Evolutionary conservation across 1,284 basidiomycete genomes (phyloP), one percentile per base, ranked within the genome.

Genomic region (Trichosporon asahii): DNA sequence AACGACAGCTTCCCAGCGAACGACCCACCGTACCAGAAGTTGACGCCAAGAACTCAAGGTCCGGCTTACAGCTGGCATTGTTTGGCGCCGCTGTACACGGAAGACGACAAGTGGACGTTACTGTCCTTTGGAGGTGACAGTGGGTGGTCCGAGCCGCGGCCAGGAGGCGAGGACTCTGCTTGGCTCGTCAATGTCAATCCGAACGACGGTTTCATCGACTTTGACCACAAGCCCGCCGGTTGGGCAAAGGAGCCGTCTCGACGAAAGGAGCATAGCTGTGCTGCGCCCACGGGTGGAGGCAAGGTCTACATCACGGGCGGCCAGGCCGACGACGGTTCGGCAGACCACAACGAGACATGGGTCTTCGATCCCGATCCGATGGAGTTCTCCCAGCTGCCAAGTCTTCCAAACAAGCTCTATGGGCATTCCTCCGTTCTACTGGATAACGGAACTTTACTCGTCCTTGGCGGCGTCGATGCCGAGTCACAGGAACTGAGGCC

Each of bases 51-150:
- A 7, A 29, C 90, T 75, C 84, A 70, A 44, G 70, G 84, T 0
- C 91, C 91, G 7, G 81, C 87, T 6, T 85, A 93, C 18, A 88
- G 90, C n/a, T 94, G 92, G 90, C 90, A 93, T 77, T 89, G 90
- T 0, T 82, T 94, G 44, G 90, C 90, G 9, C 87, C 89, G 3
- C 86, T 88, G 82, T 88, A 88, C 69, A 80, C 82, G 4, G 82
- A 87, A 9, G 77, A 85, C 23, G 69, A 49, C 3, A 65, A 18
- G 6, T 69, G 71, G 71, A 49, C 74, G 3, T 74, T 89, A 1
- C 85, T 95, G 2, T 80, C 89, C 12, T 92, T 94, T 71, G 93
- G 93, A 33, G 93, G 93, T 8, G 86, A 89, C 75, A 88, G 89
- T 8, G 90, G 87, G 0, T 69, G 72, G 72, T 14, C 60, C 6